phyloP scores from a whole-genome alignment of 73 alveolate species.

The Tetrahymena thermophila region DNA sequence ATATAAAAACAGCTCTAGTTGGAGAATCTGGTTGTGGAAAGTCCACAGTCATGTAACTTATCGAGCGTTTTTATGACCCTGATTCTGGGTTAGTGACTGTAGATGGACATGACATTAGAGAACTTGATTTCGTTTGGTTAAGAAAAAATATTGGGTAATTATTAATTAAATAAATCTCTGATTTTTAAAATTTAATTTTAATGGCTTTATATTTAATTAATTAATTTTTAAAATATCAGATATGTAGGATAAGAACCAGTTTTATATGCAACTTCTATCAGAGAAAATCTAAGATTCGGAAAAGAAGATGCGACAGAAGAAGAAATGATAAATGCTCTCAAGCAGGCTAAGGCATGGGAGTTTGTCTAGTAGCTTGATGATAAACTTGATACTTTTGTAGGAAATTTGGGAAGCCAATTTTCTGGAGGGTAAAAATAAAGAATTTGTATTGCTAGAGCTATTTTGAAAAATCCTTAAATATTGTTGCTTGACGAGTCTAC shows the following conservation, averaged over 20 bases:
- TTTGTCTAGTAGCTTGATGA: slow-evolving; percentile 25
- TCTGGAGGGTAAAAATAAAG: slow-evolving; percentile 85
- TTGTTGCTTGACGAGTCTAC: slow-evolving; percentile 66
- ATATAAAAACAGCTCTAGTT: slow-evolving; percentile 63
- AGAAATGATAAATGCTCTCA: slow-evolving; percentile 60
- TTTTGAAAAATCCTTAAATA: slow-evolving; percentile 66
- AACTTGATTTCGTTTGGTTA: slow-evolving; percentile 36
- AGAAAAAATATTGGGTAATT: slow-evolving; percentile 64
- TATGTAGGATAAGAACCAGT: slow-evolving; percentile 76
- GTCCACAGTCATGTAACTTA: slow-evolving; percentile 56
- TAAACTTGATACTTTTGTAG: slow-evolving; percentile 61
- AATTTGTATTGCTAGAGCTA: slow-evolving; percentile 85
- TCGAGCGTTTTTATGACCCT: slow-evolving; percentile 65
- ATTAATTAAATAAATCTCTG: not conserved
- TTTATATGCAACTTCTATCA: slow-evolving; percentile 67
- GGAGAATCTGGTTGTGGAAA: slow-evolving; percentile 79
- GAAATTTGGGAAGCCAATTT: slow-evolving; percentile 66
- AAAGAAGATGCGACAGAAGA: slow-evolving; percentile 64
- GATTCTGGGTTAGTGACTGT: slow-evolving; percentile 50
- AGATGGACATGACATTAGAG: slow-evolving; percentile 52
- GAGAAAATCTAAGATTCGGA: slow-evolving; percentile 76
- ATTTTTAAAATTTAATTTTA: not conserved
- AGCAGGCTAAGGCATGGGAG: slow-evolving; percentile 58
- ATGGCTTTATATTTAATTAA: not conserved
- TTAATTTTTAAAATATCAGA: not conserved